phyloP scores from a whole-genome alignment of 257 asterid genomes.

The Capsicum chinense region DNA sequence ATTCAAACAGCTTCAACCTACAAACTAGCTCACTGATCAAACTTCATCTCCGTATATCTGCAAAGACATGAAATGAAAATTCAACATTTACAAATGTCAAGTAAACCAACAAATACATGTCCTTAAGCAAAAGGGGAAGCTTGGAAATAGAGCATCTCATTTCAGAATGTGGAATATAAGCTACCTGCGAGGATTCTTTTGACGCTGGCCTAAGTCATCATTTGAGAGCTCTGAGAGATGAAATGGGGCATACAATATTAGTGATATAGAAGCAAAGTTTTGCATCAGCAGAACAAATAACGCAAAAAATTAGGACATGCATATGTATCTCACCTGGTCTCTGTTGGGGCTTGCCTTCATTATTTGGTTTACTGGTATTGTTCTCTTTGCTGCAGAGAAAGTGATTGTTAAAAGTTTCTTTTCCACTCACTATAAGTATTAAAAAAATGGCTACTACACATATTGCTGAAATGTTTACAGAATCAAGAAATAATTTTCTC shows the following conservation, averaged over 20 bases:
- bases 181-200: constrained; percentile 91
- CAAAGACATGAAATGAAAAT: constrained; percentile 26
- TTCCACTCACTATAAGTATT: neutral
- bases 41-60: constrained; percentile 97
- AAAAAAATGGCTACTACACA: neutral
- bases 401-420: constrained; percentile 18
- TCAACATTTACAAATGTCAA: neutral
- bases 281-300: constrained; percentile 1
- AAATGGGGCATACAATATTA: constrained; percentile 20
- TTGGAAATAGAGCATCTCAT: constrained; percentile 19
- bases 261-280: constrained; percentile 22
- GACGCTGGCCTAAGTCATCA: constrained; percentile 80
- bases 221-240: constrained; percentile 56
- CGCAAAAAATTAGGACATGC: neutral
- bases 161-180: neutral
- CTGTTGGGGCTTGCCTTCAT: constrained; percentile 70
- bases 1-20: constrained; percentile 51
- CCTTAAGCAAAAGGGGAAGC: neutral
- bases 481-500: constrained; percentile 6
- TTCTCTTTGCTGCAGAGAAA: constrained; percentile 74
- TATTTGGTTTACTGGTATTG: constrained; percentile 48
- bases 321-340: constrained; percentile 63
- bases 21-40: constrained; percentile 66
- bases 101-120: neutral
- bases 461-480: constrained; percentile 17